Evolutionary conservation across 176 grass and related monocot genomes (phyloP), one percentile per base, ranked within the genome.

Genomic region (Avena insularis): DNA sequence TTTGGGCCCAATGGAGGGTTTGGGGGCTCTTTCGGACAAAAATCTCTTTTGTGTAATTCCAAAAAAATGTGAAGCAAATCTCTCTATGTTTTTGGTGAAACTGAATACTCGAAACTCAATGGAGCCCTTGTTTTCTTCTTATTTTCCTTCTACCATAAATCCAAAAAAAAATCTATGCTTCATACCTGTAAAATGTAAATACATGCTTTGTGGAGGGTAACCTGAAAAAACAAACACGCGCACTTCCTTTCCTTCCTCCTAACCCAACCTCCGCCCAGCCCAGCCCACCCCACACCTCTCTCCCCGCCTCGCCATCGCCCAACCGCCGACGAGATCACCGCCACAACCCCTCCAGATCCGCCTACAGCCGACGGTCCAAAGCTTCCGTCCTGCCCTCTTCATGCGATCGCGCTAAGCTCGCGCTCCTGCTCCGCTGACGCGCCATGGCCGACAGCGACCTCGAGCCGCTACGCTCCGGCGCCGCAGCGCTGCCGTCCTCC

Each of bases 401-500:
- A 95, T 92, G 90, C 85, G 51, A 90, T 79, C 74, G 36, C 65
- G 65, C 1, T 75, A 80, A 78, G 75, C 19, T 40, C 33, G 17
- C 31, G 2, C 55, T 14, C 63, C 82, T 21, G 4, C 31, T 76
- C 65, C 20, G 31, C 87, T 21, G 38, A 11, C 75, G 75, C 45
- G 40, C 59, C 77, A 96, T 99, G 97, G 82, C 92, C 54, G 80
- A 83, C 45, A 87, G 79, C 43, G 97, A 99, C 87, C 83, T 90
- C 20, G 89, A 93, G 73, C 84, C 82, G 70, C 82, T 91, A 81
- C 82, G 86, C 38, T 72, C 87, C 4, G 82, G 71, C 16, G 40
- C 47, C 25, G 86, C 83, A 21, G 84, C 88, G 80, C 77, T 89
- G 69, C 51, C 89, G 16, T 88, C 90, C 15, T 87, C 90, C 1